Conservation (phyloP, 352 stramenopile genomes). For the Pelagophyceae sp. region DNA sequence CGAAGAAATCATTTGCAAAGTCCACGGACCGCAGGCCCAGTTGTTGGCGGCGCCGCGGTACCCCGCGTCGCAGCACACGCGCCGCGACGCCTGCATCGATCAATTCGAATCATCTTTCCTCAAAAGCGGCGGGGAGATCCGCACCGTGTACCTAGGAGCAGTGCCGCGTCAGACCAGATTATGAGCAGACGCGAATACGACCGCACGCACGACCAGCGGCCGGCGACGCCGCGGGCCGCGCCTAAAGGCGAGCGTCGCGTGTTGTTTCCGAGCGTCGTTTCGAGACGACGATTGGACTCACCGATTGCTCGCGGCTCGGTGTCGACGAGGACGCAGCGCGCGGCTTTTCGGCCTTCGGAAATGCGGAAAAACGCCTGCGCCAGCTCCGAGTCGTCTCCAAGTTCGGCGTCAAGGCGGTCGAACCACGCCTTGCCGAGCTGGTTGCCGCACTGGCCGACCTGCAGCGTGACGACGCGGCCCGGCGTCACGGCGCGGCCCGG, state of each 20-base stretch:
- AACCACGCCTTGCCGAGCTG: slow-evolving; percentile 23
- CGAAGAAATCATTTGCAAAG: too few species aligned
- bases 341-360: neutral
- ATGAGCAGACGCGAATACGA: too few species aligned
- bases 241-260: too few species aligned
- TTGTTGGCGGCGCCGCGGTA: slow-evolving; percentile 4
- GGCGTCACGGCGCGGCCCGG: too few species aligned
- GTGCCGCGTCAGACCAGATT: too few species aligned
- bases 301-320: slow-evolving; percentile 1
- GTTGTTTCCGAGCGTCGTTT: too few species aligned
- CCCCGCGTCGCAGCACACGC: slow-evolving; percentile 10
- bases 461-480: slow-evolving; percentile 4
- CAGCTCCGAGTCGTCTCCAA: neutral
- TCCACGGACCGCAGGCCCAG: neutral
- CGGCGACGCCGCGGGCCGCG: neutral
- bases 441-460: slow-evolving; percentile 28
- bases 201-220: neutral
- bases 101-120: too few species aligned
- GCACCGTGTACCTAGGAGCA: too few species aligned
- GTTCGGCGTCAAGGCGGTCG: neutral
- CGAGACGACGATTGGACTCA: too few species aligned
- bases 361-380: neutral
- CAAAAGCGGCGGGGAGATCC: too few species aligned
- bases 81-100: neutral
- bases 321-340: neutral